Evolutionary conservation across 75 land plant genomes (phyloP), one percentile per base, ranked within the genome.

Genomic region (Pinus taeda): DNA sequence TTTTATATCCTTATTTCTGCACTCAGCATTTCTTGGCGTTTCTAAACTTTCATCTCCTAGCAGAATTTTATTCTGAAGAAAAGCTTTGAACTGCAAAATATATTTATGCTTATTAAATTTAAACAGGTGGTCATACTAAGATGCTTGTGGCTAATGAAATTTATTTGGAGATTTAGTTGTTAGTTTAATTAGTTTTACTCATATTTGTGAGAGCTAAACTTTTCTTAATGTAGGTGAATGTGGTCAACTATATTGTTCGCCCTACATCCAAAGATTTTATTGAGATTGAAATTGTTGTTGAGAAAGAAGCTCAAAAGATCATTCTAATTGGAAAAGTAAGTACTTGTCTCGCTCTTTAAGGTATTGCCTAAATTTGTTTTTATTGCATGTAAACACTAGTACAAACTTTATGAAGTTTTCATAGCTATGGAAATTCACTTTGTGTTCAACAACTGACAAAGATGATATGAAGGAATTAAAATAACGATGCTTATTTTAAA

Each of bases 251-350:
- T 76, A 91, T 89, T 74, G 85, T 81, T 56, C 93, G 99, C 59
- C 91, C 97, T 18, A 73, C 80, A 21, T 86, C 91, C 69, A 97
- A 97, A 79, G 91, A 95, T 79, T 97, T 88, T 75, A 91, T 97
- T 74, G 85, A 91, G 81, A 83, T 91, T 77, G 99, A 97, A 79
- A 84, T 97, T 76, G 73, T 97, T 72, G 99, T 92, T 33, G 99
- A 97, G 78, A 95, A 85, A 64, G 87, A 94, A 6, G 79, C 95
- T 0, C 99, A 97, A 77, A 97, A 92, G 77, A 89, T 88, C 29
- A 93, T 97, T 42, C 78, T 97, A 42, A 87, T 97, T 67, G 99
- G 99, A 59, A 94, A 90, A 81, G 99, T 97, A 70, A 74, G 86
- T 49, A 49, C 55, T 49, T 49, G 2, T 9, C 12, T 2, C 55